Evolutionary conservation across 352 stramenopile genomes (phyloP).

Genomic region (Peronospora tabacina): DNA sequence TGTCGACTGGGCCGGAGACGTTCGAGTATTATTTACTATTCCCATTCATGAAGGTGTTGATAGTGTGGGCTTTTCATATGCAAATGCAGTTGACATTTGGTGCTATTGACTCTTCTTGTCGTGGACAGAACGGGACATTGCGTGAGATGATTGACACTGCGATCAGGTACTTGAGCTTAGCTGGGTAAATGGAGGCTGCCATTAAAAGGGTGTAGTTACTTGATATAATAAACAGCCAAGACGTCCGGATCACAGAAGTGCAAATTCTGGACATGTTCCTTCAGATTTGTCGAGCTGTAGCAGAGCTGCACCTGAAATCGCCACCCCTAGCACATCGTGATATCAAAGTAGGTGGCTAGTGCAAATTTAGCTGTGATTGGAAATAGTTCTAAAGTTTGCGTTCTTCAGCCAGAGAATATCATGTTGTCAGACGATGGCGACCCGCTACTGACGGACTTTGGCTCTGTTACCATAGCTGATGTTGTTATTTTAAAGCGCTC

Average conservation of each 20-base stretch:
- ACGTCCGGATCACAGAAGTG: conserved; percentile 50
- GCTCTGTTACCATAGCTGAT: conserved; percentile 58
- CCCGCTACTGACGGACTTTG: conserved; percentile 86
- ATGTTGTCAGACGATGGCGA: conserved; percentile 71
- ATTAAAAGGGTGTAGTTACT: too few species aligned
- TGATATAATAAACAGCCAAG: conserved; percentile 13
- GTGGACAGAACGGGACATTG: conserved; percentile 64
- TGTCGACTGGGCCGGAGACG: conserved; percentile 33
- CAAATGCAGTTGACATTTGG: neutral
- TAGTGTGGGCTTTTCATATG: neutral
- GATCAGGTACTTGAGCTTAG: conserved; percentile 28
- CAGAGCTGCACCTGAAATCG: conserved; percentile 60
- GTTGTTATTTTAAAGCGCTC: conserved; percentile 56
- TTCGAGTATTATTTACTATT: conserved; percentile 84
- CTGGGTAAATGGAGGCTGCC: too few species aligned
- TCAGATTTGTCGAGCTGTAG: conserved; percentile 73
- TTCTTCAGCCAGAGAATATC: conserved; percentile 75
- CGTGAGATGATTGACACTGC: conserved; percentile 76
- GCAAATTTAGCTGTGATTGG: neutral
- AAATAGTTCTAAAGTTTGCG: conserved; percentile 3
- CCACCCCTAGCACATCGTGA: conserved; percentile 78
- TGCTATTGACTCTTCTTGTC: neutral
- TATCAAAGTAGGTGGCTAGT: conserved; percentile 52
- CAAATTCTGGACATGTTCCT: conserved; percentile 78
- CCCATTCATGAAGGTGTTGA: conserved; percentile 66